Percentiles rank a stretch among this genome's conserved stretches.
phyloP scores from a whole-genome alignment of 768 basidiomycete species.

The Lactarius trivialis region DNA sequence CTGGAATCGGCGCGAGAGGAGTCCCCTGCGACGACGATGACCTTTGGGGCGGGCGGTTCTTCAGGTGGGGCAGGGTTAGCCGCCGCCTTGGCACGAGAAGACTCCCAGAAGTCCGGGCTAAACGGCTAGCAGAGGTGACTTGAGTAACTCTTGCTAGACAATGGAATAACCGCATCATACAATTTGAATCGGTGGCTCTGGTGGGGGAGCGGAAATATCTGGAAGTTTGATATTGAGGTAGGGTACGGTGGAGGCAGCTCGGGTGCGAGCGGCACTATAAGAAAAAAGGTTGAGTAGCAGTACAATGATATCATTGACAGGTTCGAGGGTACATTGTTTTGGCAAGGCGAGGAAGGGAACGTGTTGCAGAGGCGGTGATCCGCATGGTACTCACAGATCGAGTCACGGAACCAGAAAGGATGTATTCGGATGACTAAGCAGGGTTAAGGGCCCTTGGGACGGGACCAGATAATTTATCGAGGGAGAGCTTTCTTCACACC shows the following conservation, averaged over 20 bases:
- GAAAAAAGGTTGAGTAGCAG: slow-evolving; percentile 16
- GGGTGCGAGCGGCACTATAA: slow-evolving; percentile 26
- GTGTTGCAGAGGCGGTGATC: not conserved
- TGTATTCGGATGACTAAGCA: not conserved
- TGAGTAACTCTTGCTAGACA: slow-evolving; percentile 13
- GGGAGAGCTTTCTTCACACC: slow-evolving; percentile 14
- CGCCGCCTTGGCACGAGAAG: slow-evolving; percentile 35
- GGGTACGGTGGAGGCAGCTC: slow-evolving; percentile 23
- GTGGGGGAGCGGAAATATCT: slow-evolving; percentile 40
- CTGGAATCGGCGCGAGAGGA: slow-evolving; percentile 43
- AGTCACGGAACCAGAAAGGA: not conserved
- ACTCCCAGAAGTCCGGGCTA: slow-evolving; percentile 52
- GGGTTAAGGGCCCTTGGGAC: not conserved
- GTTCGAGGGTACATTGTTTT: not conserved
- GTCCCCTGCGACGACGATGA: slow-evolving; percentile 44
- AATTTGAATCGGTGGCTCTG: slow-evolving; percentile 45
- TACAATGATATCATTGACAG: not conserved
- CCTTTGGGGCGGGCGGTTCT: slow-evolving; percentile 36
- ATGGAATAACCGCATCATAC: slow-evolving; percentile 37
- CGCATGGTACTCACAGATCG: not conserved
- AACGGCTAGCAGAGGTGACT: slow-evolving; percentile 41
- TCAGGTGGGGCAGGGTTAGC: slow-evolving; percentile 24
- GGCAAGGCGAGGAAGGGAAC: not conserved
- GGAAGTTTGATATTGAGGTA: slow-evolving; percentile 53
- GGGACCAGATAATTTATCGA: too few species aligned